Base-by-base conservation (phyloP, 2,329 filamentous ascomycete genomes). In the Paecilomyces dactylethromorphus region DNA sequence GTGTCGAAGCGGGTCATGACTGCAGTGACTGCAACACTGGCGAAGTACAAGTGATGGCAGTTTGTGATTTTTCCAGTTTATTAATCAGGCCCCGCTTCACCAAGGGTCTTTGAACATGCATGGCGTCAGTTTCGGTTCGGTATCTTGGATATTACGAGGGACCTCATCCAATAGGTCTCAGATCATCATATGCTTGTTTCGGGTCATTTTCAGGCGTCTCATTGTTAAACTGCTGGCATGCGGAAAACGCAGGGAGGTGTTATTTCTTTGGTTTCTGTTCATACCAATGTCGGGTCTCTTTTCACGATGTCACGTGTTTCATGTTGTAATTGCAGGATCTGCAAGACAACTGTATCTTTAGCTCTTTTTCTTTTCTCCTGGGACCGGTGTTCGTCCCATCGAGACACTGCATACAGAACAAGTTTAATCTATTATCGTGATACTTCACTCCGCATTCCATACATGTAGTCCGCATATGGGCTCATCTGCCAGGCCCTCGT, bases 1-100 rank as follows among this genome's bases (percentile, higher is more conserved):
- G 87, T 92, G 59, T 81, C 87, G 74, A 73, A 74, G 24, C 81
- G 85, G 56, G 83, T 87, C 1, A 74, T 89, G 54, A 76, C 79
- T 33, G 80, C 80, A 63, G 86, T 87, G n/a, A 68, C 79, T 53
- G 75, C 78, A 63, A 82, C 81, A 62, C 79, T 88, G 69, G 77
- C 78, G 26, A 78, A 81, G 55, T 73, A 74, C 58, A 61, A 67
- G 33, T 69, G 55, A 26, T 59, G 59, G 11, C 60, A 62, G 12
- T 52, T 54, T 35, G 18, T 50, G 8, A 59, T 52, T n/a, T n/a
- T 21, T 26, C 26, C 3, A 29, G 22, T 49, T 52, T 49, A 55
- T 58, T 52, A 15, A 24, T 49, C 4, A 24, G 21, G 21, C 12
- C 12, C 35, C 10, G 12, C 29, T n/a, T 53, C 4, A 15, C 13